phyloP scores from a whole-genome alignment of 306 rosid species.

The Arachis stenosperma region DNA sequence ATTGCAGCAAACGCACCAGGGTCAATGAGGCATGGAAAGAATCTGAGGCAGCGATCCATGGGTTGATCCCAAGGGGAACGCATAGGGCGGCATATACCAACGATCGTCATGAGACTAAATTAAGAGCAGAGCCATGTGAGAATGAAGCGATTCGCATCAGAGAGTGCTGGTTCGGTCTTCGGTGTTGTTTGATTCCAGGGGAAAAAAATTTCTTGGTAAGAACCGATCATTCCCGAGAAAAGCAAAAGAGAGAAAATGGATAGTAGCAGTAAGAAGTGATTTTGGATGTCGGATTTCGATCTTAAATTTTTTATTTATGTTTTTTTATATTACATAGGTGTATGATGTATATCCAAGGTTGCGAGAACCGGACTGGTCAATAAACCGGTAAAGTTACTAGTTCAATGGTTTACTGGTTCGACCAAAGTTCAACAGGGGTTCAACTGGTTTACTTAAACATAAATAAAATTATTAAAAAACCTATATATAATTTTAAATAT shows the following conservation, averaged over 20 bases:
- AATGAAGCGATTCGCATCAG: slow-evolving; percentile 35
- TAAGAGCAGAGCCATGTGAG: background rate
- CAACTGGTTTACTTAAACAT: too few relatives aligned
- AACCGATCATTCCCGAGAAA: slow-evolving; percentile 17
- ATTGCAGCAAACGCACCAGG: slow-evolving; percentile 62
- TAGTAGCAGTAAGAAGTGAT: background rate
- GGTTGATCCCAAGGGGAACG: slow-evolving; percentile 48
- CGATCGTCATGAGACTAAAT: slow-evolving; percentile 53
- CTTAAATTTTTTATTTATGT: background rate
- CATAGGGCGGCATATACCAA: slow-evolving; percentile 44
- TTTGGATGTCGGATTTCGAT: background rate
- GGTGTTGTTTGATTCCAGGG: slow-evolving; percentile 32
- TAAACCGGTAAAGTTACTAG: too few relatives aligned
- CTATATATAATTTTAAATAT: too few relatives aligned
- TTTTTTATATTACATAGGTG: background rate
- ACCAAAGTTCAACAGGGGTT: too few relatives aligned
- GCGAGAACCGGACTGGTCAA: too few relatives aligned
- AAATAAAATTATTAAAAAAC: too few relatives aligned
- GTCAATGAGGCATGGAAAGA: slow-evolving; percentile 75
- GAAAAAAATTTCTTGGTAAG: slow-evolving; percentile 11
- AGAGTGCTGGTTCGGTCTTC: background rate
- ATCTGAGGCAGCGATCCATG: slow-evolving; percentile 59
- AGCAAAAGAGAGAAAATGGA: background rate
- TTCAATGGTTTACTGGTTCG: too few relatives aligned
- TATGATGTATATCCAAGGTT: too few relatives aligned